Percentiles rank a stretch among this genome's conserved stretches.
phyloP scores from a whole-genome alignment of 805 yeast genomes.

The Starmera pachycereana region DNA sequence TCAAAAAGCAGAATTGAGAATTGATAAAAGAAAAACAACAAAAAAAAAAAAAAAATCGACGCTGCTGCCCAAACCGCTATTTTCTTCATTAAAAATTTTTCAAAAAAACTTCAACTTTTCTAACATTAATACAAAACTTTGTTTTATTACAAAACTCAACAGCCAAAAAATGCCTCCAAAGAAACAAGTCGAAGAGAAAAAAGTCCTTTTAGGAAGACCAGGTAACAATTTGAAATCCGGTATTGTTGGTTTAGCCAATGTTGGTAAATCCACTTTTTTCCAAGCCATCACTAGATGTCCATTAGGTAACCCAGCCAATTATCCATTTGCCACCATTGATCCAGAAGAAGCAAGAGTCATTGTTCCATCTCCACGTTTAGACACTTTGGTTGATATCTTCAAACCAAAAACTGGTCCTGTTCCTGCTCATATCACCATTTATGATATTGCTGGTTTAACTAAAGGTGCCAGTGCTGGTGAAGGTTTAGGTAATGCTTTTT shows the following conservation, averaged over 20 bases:
- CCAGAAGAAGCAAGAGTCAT: constrained; percentile 96
- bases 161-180: constrained; percentile 44
- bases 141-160: too few species aligned
- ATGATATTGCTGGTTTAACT: constrained; percentile 97
- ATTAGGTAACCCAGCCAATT: constrained; percentile 93
- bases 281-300: constrained; percentile 93
- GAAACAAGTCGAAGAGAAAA: constrained; percentile 62
- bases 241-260: constrained; percentile 90
- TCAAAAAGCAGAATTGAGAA: too few species aligned
- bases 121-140: too few species aligned
- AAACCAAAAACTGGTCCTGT: constrained; percentile 71
- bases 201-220: constrained; percentile 76
- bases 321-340: constrained; percentile 96
- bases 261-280: constrained; percentile 95
- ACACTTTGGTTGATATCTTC: constrained; percentile 62
- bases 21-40: too few species aligned
- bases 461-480: constrained; percentile 96
- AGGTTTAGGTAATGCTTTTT: constrained; percentile 96
- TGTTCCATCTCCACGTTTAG: constrained; percentile 87
- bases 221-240: constrained; percentile 71
- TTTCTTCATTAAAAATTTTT: too few species aligned
- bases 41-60: too few species aligned
- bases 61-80: too few species aligned
- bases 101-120: too few species aligned
- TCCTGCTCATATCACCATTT: constrained; percentile 87